A percentile compares a stretch with the other conserved stretches of the same genome.
Evolutionary conservation across 148 eudicot species (phyloP).

Genomic region (Vaccinium vitisidaea): DNA sequence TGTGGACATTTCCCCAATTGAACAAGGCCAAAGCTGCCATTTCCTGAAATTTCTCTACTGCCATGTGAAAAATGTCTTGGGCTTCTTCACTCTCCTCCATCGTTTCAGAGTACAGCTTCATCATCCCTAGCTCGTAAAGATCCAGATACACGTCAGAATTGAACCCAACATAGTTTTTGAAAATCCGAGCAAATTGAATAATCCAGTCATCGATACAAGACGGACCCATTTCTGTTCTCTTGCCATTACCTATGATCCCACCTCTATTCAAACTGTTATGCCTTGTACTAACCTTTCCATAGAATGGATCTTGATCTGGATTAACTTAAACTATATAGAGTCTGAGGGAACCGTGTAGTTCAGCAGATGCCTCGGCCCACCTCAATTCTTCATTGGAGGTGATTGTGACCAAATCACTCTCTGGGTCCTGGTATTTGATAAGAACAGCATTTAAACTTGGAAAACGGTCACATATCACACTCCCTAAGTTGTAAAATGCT

Average conservation of each 20-base stretch:
- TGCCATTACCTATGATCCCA: constrained; percentile 24
- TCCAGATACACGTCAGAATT: constrained; percentile 76
- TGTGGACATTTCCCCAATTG: constrained; percentile 94
- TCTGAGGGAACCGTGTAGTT: constrained; percentile 49
- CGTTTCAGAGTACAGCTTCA: constrained; percentile 73
- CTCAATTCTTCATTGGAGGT: constrained; percentile 66
- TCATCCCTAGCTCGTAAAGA: constrained; percentile 80
- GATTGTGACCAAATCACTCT: constrained; percentile 91
- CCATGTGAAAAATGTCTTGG: constrained; percentile 56
- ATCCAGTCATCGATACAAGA: constrained; percentile 79
- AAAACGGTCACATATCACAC: constrained; percentile 60
- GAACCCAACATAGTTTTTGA: constrained; percentile 83
- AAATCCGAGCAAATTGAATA: constrained; percentile 75
- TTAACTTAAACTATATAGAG: constrained; percentile 67
- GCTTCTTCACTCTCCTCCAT: constrained; percentile 97
- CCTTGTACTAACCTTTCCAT: constrained; percentile 31
- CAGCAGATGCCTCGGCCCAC: constrained; percentile 74
- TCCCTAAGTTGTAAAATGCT: constrained; percentile 64
- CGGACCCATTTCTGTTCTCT: constrained; percentile 26
- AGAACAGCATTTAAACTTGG: constrained; percentile 62
- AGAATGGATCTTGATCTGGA: constrained; percentile 83
- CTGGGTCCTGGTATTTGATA: constrained; percentile 80
- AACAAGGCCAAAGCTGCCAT: constrained; percentile 91
- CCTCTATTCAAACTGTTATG: constrained; percentile 18
- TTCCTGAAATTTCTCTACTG: constrained; percentile 85